Evolutionary conservation across 257 asterid genomes (phyloP).

Genomic region (Leonotis leonurus): DNA sequence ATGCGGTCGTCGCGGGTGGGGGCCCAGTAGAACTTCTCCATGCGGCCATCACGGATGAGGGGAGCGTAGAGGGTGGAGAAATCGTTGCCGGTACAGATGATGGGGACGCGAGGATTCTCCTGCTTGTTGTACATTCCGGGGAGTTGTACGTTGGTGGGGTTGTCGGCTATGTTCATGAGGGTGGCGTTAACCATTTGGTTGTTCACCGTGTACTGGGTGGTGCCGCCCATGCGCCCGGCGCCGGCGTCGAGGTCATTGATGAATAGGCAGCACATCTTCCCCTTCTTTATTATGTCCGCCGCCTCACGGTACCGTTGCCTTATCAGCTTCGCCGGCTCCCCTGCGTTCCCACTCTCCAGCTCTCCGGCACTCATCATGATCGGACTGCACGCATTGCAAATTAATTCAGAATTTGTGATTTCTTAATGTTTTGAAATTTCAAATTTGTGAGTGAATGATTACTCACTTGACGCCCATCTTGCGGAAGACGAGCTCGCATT

Average conservation of each 20-base stretch:
- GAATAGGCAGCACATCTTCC: slow-evolving; percentile 79
- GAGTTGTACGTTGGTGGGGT: slow-evolving; percentile 82
- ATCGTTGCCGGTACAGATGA: slow-evolving; percentile 77
- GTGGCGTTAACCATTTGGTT: slow-evolving; percentile 95
- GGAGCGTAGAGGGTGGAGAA: slow-evolving; percentile 85
- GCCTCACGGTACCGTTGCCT: slow-evolving; percentile 67
- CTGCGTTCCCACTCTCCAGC: slow-evolving; percentile 51
- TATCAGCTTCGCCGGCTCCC: slow-evolving; percentile 55
- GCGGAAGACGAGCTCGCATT: slow-evolving; percentile 76
- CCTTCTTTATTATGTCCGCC: slow-evolving; percentile 68
- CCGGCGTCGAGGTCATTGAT: slow-evolving; percentile 91
- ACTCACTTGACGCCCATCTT: slow-evolving; percentile 88
- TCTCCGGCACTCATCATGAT: slow-evolving; percentile 87
- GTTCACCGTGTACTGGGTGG: slow-evolving; percentile 87
- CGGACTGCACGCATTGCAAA: slow-evolving; percentile 41
- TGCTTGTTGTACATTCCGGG: slow-evolving; percentile 97
- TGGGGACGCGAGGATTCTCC: slow-evolving; percentile 78
- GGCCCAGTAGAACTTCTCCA: slow-evolving; percentile 97
- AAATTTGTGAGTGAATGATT: too few relatives aligned
- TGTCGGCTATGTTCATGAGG: slow-evolving; percentile 86
- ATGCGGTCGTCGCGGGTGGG: slow-evolving; percentile 82
- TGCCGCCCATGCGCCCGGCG: slow-evolving; percentile 84
- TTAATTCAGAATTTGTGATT: neutral
- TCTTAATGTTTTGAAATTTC: too few relatives aligned
- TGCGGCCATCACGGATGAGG: slow-evolving; percentile 88